phyloP scores from a whole-genome alignment of 495 filamentous ascomycete species.

The Halenospora varia region DNA sequence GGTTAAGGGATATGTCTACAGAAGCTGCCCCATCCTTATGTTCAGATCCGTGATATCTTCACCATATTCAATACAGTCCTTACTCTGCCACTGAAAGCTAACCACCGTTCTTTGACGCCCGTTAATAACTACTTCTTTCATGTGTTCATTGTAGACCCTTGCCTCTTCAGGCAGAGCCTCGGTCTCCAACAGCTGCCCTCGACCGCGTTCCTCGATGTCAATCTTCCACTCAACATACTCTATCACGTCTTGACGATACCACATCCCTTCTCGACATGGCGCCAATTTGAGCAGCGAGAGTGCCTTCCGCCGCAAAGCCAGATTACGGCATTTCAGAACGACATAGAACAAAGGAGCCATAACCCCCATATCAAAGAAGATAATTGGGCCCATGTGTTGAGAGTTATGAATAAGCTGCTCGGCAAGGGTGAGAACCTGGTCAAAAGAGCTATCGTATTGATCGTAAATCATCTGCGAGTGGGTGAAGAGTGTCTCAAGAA shows the following conservation, averaged over 20 bases:
- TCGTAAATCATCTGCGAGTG: slow-evolving; percentile 2
- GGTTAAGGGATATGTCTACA: not conserved
- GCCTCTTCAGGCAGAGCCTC: not conserved
- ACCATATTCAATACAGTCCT: not conserved
- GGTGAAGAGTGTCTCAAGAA: slow-evolving; percentile 5
- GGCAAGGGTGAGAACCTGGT: not conserved
- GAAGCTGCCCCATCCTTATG: not conserved
- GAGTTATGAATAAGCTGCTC: not conserved
- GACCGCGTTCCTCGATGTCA: not conserved
- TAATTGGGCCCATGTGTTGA: not conserved
- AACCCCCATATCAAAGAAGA: not conserved
- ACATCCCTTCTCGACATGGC: not conserved
- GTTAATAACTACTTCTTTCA: not conserved
- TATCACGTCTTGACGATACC: not conserved
- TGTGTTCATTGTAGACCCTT: not conserved
- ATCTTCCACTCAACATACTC: not conserved
- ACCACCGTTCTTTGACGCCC: not conserved
- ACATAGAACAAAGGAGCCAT: not conserved
- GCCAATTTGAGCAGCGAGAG: not conserved
- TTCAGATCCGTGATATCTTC: not conserved
- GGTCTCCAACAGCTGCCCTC: not conserved
- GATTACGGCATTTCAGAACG: not conserved
- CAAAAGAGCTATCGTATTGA: not conserved
- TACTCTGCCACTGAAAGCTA: not conserved
- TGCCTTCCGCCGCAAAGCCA: not conserved